phyloP scores from a whole-genome alignment of 768 basidiomycete genomes.

The Mycena maculata region DNA sequence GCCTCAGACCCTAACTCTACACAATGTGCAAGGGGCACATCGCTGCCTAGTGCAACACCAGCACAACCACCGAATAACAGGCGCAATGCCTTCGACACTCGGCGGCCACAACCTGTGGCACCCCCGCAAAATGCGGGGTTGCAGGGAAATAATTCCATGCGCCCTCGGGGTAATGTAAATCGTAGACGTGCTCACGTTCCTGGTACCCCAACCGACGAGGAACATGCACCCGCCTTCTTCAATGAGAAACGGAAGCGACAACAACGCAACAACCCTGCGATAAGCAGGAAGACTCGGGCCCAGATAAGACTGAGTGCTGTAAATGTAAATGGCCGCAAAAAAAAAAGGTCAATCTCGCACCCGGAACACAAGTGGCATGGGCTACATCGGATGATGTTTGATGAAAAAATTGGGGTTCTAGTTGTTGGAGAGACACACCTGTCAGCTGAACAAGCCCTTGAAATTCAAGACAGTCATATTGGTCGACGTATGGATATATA shows the following conservation, averaged over 20 bases:
- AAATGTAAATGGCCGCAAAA: background rate
- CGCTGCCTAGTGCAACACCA: background rate
- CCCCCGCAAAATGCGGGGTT: too few relatives aligned
- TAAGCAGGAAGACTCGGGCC: background rate
- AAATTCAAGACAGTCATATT: conserved; percentile 6
- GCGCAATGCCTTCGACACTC: too few relatives aligned
- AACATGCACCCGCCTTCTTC: conserved; percentile 22
- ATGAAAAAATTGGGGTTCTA: conserved; percentile 13
- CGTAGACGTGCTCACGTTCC: too few relatives aligned
- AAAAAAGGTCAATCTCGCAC: background rate
- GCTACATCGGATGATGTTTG: conserved; percentile 3
- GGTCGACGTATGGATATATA: background rate
- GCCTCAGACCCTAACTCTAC: too few relatives aligned
- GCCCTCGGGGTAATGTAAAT: background rate
- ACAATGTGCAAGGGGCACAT: background rate
- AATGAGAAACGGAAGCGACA: background rate
- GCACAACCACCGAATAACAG: too few relatives aligned
- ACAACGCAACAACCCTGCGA: background rate
- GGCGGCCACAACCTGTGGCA: too few relatives aligned
- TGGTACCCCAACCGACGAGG: background rate
- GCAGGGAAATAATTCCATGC: too few relatives aligned
- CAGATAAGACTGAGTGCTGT: background rate
- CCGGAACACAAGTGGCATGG: conserved; percentile 22
- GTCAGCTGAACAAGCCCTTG: background rate
- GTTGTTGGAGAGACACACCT: conserved; percentile 20